These are phyloP conservation scores for Fusarium goolgardi DNA, from an alignment of 2,329 filamentous ascomycete species.

Conservation along the genomic window DNA sequence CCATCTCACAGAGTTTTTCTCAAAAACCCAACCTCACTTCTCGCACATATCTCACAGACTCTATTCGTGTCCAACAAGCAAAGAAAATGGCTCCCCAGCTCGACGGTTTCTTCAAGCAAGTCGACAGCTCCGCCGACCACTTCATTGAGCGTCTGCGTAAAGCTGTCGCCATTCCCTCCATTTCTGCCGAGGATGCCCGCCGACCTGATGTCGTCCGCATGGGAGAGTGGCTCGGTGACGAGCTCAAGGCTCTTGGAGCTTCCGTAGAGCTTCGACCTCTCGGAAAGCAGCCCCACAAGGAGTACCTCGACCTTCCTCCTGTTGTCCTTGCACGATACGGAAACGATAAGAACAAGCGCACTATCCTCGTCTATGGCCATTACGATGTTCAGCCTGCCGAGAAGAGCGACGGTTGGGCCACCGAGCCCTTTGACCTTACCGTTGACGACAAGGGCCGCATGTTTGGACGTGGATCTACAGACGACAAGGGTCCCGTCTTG, in stretches of 20 bases:
- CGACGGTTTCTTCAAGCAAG: conserved; percentile 92
- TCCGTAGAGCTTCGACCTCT: conserved; percentile 87
- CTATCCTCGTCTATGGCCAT: conserved; percentile 96
- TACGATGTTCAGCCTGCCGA: conserved; percentile 98
- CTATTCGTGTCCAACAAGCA: conserved; percentile 68
- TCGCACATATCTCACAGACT: conserved; percentile 64
- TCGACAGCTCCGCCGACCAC: conserved; percentile 79
- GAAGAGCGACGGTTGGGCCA: conserved; percentile 94
- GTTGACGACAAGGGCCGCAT: conserved; percentile 93
- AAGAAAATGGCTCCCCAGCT: conserved; percentile 90
- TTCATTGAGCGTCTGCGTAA: conserved; percentile 92
- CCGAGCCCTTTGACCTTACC: conserved; percentile 89
- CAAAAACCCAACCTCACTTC: conserved; percentile 32
- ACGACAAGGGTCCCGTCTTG: conserved; percentile 97
- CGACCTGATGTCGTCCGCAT: conserved; percentile 95
- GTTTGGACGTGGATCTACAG: conserved; percentile 94
- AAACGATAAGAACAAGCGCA: conserved; percentile 90
- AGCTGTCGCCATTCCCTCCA: conserved; percentile 95
- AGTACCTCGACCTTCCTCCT: conserved; percentile 90
- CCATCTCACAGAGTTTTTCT: conserved; percentile 35
- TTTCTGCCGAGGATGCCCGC: conserved; percentile 90
- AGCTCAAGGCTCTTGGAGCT: conserved; percentile 86
- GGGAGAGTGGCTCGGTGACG: conserved; percentile 87
- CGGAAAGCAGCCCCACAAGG: conserved; percentile 91
- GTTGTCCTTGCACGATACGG: conserved; percentile 94